phyloP scores from a whole-genome alignment of 306 rosid species.

The Prunus campanulata region DNA sequence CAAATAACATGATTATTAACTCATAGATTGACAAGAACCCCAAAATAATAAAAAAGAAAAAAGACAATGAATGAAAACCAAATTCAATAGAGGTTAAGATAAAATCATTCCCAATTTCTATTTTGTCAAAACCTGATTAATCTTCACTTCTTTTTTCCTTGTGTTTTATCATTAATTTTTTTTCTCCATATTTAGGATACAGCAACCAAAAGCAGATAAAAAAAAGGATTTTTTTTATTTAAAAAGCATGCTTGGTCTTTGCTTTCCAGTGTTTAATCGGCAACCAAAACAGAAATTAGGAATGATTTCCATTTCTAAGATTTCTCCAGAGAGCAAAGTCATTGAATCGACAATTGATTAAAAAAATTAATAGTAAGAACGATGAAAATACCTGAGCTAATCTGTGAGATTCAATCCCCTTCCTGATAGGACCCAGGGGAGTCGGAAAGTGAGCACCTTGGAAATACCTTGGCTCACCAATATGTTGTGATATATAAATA shows the following conservation, averaged over 20 bases:
- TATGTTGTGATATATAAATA: too few species aligned
- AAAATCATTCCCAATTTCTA: too few species aligned
- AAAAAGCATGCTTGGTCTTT: too few species aligned
- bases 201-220: not conserved
- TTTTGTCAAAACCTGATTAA: too few species aligned
- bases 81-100: too few species aligned
- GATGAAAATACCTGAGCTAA: slow-evolving; percentile 34
- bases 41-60: not conserved
- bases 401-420: slow-evolving; percentile 23
- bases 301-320: not conserved
- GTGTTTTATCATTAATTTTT: too few species aligned
- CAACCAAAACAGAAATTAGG: not conserved
- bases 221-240: not conserved
- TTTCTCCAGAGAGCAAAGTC: not conserved
- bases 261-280: not conserved
- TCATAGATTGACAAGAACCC: too few species aligned
- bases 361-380: not conserved
- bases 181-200: not conserved
- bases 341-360: not conserved
- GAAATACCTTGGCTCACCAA: too few species aligned
- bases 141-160: too few species aligned
- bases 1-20: too few species aligned
- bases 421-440: slow-evolving; percentile 48
- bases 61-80: too few species aligned
- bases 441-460: slow-evolving; percentile 30